Percentiles rank a stretch among this genome's conserved stretches.
phyloP scores from a whole-genome alignment of 2,329 filamentous ascomycete species.

The Tolypocladium guangdongense region DNA sequence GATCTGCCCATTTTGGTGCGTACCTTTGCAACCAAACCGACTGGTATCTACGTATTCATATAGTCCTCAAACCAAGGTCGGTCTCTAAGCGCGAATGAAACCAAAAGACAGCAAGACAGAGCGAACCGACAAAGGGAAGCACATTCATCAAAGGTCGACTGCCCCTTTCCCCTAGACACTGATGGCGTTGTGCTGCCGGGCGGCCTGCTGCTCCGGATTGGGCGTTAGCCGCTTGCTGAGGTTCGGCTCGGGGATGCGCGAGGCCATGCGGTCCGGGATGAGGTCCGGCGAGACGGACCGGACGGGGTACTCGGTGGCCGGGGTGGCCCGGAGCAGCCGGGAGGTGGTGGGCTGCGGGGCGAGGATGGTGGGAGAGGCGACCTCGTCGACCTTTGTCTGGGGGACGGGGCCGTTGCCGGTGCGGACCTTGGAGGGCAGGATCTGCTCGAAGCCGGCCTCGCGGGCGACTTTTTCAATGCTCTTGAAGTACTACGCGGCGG shows the following conservation, averaged over 20 bases:
- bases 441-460: constrained; percentile 46
- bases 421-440: constrained; percentile 44
- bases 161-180: constrained; percentile 3
- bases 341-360: constrained; percentile 46
- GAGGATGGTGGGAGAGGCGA: constrained; percentile 33
- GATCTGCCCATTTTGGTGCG: neutral
- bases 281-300: constrained; percentile 48
- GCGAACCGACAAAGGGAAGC: neutral
- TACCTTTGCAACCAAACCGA: neutral
- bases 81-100: neutral
- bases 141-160: neutral
- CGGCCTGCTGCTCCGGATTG: constrained; percentile 32
- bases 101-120: neutral
- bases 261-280: constrained; percentile 51
- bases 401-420: constrained; percentile 34
- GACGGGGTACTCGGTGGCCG: constrained; percentile 43
- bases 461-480: constrained; percentile 55
- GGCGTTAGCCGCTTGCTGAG: constrained; percentile 35
- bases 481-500: constrained; percentile 50
- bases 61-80: neutral
- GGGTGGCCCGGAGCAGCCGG: constrained; percentile 40
- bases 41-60: constrained; percentile 1
- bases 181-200: constrained; percentile 8
- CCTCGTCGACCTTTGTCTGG: constrained; percentile 30
- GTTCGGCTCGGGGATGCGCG: constrained; percentile 39